phyloP scores from a whole-genome alignment of 2,329 filamentous ascomycete genomes.

The Aspergillus clavatus region DNA sequence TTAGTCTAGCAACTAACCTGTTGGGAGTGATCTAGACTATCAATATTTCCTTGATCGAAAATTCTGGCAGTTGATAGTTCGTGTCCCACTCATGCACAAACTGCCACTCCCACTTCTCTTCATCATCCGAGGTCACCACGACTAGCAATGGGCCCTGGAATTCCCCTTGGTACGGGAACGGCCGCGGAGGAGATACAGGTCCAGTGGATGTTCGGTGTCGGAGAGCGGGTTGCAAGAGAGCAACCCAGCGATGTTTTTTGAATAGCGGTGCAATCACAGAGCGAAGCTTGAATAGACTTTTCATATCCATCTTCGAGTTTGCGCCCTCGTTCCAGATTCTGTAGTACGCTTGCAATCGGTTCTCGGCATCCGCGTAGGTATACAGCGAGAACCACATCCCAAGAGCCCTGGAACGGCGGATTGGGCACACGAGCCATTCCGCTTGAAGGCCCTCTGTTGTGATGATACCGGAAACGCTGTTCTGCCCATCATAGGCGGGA shows the following conservation, averaged over 20 bases:
- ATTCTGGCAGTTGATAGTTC: constrained; percentile 7
- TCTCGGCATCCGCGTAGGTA: neutral
- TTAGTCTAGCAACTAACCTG: too few species aligned
- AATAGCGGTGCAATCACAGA: constrained; percentile 3
- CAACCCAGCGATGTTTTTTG: constrained; percentile 5
- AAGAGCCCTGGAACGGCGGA: neutral
- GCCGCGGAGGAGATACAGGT: neutral
- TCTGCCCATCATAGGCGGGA: constrained; percentile 4
- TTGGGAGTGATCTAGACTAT: too few species aligned
- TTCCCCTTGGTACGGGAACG: constrained; percentile 7
- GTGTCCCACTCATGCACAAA: constrained; percentile 10
- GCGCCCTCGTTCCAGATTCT: neutral
- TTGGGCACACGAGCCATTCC: constrained; percentile 4
- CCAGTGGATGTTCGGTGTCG: neutral
- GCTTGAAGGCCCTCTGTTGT: constrained; percentile 3
- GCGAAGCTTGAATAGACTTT: neutral
- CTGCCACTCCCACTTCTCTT: constrained; percentile 7
- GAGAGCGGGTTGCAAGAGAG: constrained; percentile 2
- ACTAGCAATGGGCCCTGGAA: constrained; percentile 3
- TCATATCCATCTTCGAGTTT: constrained; percentile 1
- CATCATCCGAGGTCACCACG: constrained; percentile 3
- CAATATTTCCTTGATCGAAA: constrained; percentile 3
- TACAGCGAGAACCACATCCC: neutral
- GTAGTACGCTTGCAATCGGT: neutral
- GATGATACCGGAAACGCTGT: neutral